These are phyloP conservation scores for Pythium scleroteichum DNA, from an alignment of 352 stramenopile genomes.

Conservation along the genomic window DNA sequence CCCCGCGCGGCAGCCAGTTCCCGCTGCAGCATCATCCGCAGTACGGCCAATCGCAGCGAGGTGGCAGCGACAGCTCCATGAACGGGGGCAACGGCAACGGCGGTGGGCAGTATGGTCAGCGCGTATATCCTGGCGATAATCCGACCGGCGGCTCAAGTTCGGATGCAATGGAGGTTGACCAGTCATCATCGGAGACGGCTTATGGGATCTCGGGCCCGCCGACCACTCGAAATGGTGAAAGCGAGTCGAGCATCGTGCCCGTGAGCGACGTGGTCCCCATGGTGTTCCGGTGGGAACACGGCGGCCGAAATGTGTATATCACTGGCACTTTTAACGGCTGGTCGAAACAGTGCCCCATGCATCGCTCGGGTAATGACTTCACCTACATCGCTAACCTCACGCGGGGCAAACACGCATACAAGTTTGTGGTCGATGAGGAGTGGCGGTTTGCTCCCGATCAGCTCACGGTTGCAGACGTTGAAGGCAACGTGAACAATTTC, in stretches of 20 bases:
- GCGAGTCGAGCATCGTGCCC: constrained; percentile 9
- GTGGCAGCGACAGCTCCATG: constrained; percentile 29
- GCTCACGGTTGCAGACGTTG: constrained; percentile 98
- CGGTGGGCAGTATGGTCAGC: constrained; percentile 7
- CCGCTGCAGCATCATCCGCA: constrained; percentile 68
- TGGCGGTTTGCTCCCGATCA: constrained; percentile 95
- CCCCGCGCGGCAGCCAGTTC: constrained; percentile 36
- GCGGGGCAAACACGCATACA: constrained; percentile 98
- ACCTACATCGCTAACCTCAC: constrained; percentile 99
- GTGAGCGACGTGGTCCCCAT: constrained; percentile 84
- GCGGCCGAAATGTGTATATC: constrained; percentile 96
- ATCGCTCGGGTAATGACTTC: constrained; percentile 99
- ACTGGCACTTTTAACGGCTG: constrained; percentile 99
- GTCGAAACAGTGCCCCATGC: constrained; percentile 99
- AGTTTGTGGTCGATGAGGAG: constrained; percentile 99
- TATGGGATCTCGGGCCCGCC: constrained; percentile 22
- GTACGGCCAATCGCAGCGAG: constrained; percentile 53
- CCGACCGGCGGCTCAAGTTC: not conserved
- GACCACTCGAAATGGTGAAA: constrained; percentile 31
- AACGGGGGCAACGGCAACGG: constrained; percentile 15
- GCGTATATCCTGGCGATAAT: constrained; percentile 6
- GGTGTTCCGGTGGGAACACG: constrained; percentile 99
- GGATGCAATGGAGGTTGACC: constrained; percentile 75
- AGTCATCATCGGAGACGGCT: constrained; percentile 36
- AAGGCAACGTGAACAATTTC: constrained; percentile 99